Conservation (phyloP, 805 yeast genomes). For the baker's yeast (Saccharomyces cerevisiae) region DNA sequence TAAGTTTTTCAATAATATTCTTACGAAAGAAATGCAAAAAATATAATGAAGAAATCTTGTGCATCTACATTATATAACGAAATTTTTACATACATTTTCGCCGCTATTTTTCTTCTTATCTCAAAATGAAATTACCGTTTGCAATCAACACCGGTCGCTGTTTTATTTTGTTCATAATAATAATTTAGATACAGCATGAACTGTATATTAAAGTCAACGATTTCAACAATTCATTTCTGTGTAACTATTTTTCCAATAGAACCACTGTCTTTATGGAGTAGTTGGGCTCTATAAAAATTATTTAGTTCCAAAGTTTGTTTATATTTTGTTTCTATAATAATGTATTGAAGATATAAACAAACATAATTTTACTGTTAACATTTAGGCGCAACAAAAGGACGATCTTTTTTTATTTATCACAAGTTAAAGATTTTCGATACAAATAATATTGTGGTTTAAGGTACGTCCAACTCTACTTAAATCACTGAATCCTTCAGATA, state of each 20-base stretch:
- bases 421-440: not conserved
- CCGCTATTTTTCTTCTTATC: not conserved
- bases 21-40: slow-evolving; percentile 44
- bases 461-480: not conserved
- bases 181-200: too few relatives aligned
- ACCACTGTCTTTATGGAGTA: too few relatives aligned
- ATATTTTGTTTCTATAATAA: not conserved
- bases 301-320: too few relatives aligned
- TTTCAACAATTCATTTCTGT: too few relatives aligned
- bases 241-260: too few relatives aligned
- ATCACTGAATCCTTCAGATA: not conserved
- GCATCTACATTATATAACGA: not conserved
- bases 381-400: too few relatives aligned
- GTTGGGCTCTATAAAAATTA: too few relatives aligned
- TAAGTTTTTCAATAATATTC: slow-evolving; percentile 42
- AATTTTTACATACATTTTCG: not conserved
- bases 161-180: too few relatives aligned
- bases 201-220: too few relatives aligned
- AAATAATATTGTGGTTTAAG: not conserved
- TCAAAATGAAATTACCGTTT: not conserved
- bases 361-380: too few relatives aligned
- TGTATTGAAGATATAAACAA: too few relatives aligned
- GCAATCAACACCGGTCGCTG: not conserved
- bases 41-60: not conserved
- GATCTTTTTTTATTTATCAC: not conserved